A percentile compares a stretch with the other conserved stretches of the same genome.
Conservation (phyloP, 1,139 yeast genomes). For the Suhomyces yuchorum region DNA sequence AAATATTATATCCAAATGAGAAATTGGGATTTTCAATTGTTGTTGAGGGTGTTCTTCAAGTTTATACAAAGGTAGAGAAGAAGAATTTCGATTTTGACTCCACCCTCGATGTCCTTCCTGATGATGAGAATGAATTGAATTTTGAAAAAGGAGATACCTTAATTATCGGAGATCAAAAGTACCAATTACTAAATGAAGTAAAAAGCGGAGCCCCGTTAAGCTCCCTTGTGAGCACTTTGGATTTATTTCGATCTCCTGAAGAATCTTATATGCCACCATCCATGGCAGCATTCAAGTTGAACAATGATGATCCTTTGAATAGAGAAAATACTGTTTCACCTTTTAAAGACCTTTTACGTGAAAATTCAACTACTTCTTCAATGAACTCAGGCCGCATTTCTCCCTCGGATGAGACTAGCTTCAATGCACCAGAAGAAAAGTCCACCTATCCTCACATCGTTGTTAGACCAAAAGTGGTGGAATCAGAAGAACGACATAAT, state of each 20-base stretch:
- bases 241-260: slow-evolving; percentile 42
- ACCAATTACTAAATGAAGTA: slow-evolving; percentile 80
- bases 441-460: slow-evolving; percentile 46
- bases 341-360: slow-evolving; percentile 16
- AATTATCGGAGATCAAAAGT: slow-evolving; percentile 53
- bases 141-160: slow-evolving; percentile 45
- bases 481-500: slow-evolving; percentile 11
- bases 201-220: slow-evolving; percentile 86
- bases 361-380: slow-evolving; percentile 10
- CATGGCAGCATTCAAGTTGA: slow-evolving; percentile 41
- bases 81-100: slow-evolving; percentile 14
- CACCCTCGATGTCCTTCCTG: slow-evolving; percentile 2
- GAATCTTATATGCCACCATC: neutral
- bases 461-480: slow-evolving; percentile 56
- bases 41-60: slow-evolving; percentile 89
- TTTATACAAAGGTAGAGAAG: slow-evolving; percentile 60
- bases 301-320: slow-evolving; percentile 7
- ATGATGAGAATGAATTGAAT: slow-evolving; percentile 27
- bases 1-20: slow-evolving; percentile 70
- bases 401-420: slow-evolving; percentile 1
- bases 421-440: neutral
- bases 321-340: slow-evolving; percentile 11
- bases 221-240: slow-evolving; percentile 76
- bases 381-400: slow-evolving; percentile 1
- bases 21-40: slow-evolving; percentile 82